phyloP scores from a whole-genome alignment of 2,329 filamentous ascomycete species.

The Orbilia quercus region DNA sequence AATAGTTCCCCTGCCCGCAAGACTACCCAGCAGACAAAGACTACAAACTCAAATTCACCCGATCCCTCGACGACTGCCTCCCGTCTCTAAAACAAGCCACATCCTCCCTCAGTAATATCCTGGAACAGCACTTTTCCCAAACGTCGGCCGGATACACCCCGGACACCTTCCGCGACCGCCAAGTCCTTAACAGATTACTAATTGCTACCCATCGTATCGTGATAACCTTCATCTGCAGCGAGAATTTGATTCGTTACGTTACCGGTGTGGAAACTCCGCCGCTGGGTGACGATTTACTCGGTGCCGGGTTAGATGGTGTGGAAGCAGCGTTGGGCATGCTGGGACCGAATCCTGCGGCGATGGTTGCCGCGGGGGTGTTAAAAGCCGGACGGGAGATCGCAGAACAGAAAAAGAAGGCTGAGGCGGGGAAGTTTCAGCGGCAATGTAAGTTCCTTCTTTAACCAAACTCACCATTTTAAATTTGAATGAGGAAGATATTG shows the following conservation, averaged over 20 bases:
- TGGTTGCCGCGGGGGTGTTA: conserved; percentile 32
- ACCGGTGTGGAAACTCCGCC: conserved; percentile 19
- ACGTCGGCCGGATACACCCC: conserved; percentile 1
- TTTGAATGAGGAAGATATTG: conserved; percentile 1
- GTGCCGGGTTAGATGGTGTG: conserved; percentile 28
- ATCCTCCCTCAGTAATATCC: conserved; percentile 13
- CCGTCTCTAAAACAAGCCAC: conserved; percentile 26
- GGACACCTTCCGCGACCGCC: conserved; percentile 19
- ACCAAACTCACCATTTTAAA: not conserved
- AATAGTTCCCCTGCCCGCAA: conserved; percentile 37
- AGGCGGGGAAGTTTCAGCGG: conserved; percentile 23
- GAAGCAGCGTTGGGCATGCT: conserved; percentile 30
- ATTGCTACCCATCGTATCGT: conserved; percentile 35
- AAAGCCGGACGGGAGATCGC: conserved; percentile 36
- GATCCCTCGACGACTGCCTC: conserved; percentile 36
- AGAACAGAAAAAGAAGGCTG: conserved; percentile 35
- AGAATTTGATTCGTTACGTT: conserved; percentile 39
- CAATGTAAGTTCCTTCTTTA: conserved; percentile 22
- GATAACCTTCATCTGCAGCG: conserved; percentile 44
- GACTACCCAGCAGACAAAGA: conserved; percentile 39
- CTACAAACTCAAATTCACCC: conserved; percentile 39
- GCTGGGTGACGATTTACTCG: conserved; percentile 10
- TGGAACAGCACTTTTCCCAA: conserved; percentile 14
- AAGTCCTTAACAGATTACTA: conserved; percentile 32
- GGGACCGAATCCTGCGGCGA: conserved; percentile 47